These are phyloP conservation scores for Huntiella moniliformis DNA, from an alignment of 2,329 filamentous ascomycete genomes.

Conservation along the genomic window DNA sequence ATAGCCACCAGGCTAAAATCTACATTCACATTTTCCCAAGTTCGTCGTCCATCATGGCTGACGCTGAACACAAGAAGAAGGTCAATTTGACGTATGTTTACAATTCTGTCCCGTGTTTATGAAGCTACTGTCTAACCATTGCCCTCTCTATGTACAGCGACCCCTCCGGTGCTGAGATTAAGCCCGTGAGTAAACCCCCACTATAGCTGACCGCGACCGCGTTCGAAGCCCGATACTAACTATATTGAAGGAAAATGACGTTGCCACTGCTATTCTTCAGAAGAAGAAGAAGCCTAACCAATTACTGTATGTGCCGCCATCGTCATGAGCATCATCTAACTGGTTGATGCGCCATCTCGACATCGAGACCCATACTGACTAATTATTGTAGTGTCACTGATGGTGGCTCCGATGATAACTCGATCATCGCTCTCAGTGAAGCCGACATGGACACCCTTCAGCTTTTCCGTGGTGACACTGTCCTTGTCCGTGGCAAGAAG, in stretches of 20 bases:
- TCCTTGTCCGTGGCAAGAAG: conserved; percentile 98
- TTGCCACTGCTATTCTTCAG: conserved; percentile 89
- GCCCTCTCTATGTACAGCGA: conserved; percentile 37
- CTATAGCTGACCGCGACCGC: conserved; percentile 1
- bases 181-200: conserved; percentile 40
- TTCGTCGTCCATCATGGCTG: conserved; percentile 32
- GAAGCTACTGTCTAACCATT: conserved; percentile 19
- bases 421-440: conserved; percentile 93
- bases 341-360: not conserved
- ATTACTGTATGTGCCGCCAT: conserved; percentile 51
- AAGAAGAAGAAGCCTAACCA: conserved; percentile 99
- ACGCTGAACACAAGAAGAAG: conserved; percentile 54
- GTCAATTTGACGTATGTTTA: conserved; percentile 57
- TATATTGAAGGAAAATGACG: conserved; percentile 56
- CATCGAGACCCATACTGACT: not conserved
- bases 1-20: not conserved
- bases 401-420: conserved; percentile 98
- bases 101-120: conserved; percentile 50
- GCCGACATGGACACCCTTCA: conserved; percentile 97
- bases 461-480: conserved; percentile 96
- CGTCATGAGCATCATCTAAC: not conserved
- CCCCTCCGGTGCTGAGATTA: conserved; percentile 71
- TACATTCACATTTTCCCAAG: not conserved
- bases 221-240: conserved; percentile 3
- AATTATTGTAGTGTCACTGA: conserved; percentile 64